Conservation (phyloP, 2,329 filamentous ascomycete species). For the Sporothrix pseudoabietina region DNA sequence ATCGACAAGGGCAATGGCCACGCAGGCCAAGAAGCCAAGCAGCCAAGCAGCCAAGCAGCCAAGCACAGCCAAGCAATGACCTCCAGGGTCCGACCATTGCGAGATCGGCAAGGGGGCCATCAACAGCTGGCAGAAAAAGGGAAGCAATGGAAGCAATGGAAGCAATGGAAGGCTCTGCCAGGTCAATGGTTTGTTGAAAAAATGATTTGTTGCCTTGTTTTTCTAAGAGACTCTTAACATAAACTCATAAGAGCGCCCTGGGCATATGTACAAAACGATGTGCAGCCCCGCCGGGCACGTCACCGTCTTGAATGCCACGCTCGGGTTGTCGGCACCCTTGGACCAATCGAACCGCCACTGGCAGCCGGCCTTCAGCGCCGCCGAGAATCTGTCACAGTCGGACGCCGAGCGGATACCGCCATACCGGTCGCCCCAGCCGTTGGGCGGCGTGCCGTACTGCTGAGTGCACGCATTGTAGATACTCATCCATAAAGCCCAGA, state of each 20-base stretch:
- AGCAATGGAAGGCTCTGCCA: neutral
- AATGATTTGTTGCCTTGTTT: neutral
- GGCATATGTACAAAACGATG: conserved; percentile 10
- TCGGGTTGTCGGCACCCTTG: conserved; percentile 59
- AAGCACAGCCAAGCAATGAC: neutral
- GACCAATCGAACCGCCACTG: conserved; percentile 69
- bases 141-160: neutral
- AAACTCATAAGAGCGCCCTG: no score
- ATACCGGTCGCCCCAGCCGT: conserved; percentile 60
- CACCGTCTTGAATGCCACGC: conserved; percentile 58
- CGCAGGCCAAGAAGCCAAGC: neutral
- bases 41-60: neutral
- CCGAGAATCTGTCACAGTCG: conserved; percentile 57
- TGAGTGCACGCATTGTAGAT: conserved; percentile 53
- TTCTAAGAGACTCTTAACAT: neutral
- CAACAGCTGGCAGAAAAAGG: neutral
- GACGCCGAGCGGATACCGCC: conserved; percentile 56
- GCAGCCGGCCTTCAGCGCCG: conserved; percentile 58
- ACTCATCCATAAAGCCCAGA: conserved; percentile 35
- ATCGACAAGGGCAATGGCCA: neutral
- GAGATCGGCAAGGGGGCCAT: neutral
- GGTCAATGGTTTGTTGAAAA: neutral
- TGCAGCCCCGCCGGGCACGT: conserved; percentile 54
- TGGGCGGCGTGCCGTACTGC: conserved; percentile 49
- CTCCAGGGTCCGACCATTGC: neutral